Base-by-base conservation (phyloP, 2,329 filamentous ascomycete species). In the Alternaria arborescens region DNA sequence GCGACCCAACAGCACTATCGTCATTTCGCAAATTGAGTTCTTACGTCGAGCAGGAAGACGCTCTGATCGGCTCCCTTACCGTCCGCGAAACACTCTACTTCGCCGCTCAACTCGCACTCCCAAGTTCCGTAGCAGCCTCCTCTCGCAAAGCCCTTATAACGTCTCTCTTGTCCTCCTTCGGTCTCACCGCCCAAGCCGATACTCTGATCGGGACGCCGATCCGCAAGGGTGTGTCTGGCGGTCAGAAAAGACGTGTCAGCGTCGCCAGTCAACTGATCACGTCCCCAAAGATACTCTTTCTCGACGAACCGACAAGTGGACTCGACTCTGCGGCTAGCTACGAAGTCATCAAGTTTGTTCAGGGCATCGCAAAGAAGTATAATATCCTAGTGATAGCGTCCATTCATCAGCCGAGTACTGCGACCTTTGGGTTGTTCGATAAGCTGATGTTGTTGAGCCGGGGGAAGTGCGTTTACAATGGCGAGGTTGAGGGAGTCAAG, bases 41-140 rank as follows among this genome's bases (percentile, higher is more conserved):
- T 47, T 96, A 93, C 72, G 93, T 96, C 22, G 93, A 97, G 80
- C 93, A 97, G 77, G 92, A 96, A 66, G 93, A 97, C 81, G 89
- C 91, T 1, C 83, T 96, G 12, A 90, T 94, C 52, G 93, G 92
- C 5, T 90, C 90, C 0, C 82, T 96, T 65, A 96, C 92, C 0
- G 91, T 94, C 8, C 83, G 86, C 28, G 93, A 96, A 81, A 96
- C 92, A 0, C 80, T 97, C 61, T 81, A 88, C 64, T 96, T 96
- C 76, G 90, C 91, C 0, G 91, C 92, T 0, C 86, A 89, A 28
- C 85, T 96, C 4, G 79, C 88, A 61, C 69, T 90, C 5, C 81
- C 82, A 20, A 79, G 80, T 22, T 80, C 80, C 3, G 79, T 87
- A 36, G 80, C 79, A 63, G 87, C 87, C 64, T 75, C 80, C 3